Percentiles rank a stretch among this genome's conserved stretches.
Evolutionary conservation across 139 green algal genomes (phyloP).

Genomic region (Haematococcus sp.): DNA sequence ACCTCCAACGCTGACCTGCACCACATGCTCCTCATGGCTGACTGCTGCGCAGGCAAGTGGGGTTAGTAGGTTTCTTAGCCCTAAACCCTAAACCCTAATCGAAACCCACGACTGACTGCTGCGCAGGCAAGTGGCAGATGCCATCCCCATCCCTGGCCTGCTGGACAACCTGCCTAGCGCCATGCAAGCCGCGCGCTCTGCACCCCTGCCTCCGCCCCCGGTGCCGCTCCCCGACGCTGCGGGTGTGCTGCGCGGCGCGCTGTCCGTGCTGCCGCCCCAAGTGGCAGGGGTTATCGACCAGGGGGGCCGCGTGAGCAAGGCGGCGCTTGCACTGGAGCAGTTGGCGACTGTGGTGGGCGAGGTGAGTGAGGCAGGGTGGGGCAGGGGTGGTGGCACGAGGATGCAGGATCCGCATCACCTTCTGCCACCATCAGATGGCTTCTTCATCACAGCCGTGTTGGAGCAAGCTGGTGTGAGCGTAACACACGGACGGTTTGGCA

Average conservation of each 20-base stretch:
- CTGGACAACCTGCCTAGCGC: constrained; percentile 39
- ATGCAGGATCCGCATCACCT: too few species aligned
- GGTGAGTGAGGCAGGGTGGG: constrained; percentile 13
- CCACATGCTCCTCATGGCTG: constrained; percentile 4
- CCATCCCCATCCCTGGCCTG: constrained; percentile 63
- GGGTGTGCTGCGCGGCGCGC: constrained; percentile 25
- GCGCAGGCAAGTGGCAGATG: constrained; percentile 58
- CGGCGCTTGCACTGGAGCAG: constrained; percentile 46
- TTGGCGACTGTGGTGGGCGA: constrained; percentile 46
- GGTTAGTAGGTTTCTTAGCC: too few species aligned
- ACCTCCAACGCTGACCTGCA: too few species aligned
- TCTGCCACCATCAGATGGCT: too few species aligned
- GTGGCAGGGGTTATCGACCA: constrained; percentile 17
- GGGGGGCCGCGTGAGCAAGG: constrained; percentile 21
- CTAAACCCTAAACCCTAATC: too few species aligned
- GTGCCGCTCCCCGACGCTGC: not conserved
- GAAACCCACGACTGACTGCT: too few species aligned
- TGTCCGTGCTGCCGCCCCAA: constrained; percentile 17
- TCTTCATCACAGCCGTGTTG: not conserved
- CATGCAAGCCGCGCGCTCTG: constrained; percentile 18
- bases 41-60: too few species aligned
- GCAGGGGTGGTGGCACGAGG: not conserved
- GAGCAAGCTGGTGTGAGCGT: not conserved
- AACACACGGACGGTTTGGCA: not conserved
- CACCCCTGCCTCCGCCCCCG: constrained; percentile 5